These are phyloP conservation scores for Alternaria dauci DNA, from an alignment of 2,329 filamentous ascomycete species.

Conservation along the genomic window DNA sequence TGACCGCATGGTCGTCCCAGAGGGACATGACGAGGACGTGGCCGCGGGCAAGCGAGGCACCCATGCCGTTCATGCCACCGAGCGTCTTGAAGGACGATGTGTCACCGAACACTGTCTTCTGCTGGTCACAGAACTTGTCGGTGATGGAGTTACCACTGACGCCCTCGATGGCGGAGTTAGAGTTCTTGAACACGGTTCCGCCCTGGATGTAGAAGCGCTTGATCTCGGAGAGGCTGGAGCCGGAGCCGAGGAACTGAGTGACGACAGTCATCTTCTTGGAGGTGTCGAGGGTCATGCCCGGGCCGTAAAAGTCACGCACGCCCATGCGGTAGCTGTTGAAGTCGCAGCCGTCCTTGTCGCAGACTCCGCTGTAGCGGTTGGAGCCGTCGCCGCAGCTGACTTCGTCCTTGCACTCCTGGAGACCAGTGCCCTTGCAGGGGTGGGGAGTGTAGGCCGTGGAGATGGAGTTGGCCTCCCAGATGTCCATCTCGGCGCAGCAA, in stretches of 20 bases:
- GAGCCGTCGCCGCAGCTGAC: slow-evolving; percentile 49
- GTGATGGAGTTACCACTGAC: slow-evolving; percentile 64
- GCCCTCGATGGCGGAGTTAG: slow-evolving; percentile 54
- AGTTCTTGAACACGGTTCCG: slow-evolving; percentile 59
- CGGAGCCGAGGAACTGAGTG: slow-evolving; percentile 59
- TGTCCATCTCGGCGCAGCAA: slow-evolving; percentile 75
- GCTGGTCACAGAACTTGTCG: slow-evolving; percentile 63
- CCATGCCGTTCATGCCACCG: slow-evolving; percentile 66
- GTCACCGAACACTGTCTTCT: slow-evolving; percentile 66
- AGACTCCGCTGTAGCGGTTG: slow-evolving; percentile 68
- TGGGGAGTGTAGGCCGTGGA: slow-evolving; percentile 72
- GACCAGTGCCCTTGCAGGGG: slow-evolving; percentile 63
- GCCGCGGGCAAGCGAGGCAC: slow-evolving; percentile 62
- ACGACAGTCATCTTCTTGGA: slow-evolving; percentile 58
- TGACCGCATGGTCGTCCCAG: slow-evolving; percentile 70
- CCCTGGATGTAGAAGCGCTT: slow-evolving; percentile 61
- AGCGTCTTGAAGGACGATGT: slow-evolving; percentile 61
- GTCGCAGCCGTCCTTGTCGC: slow-evolving; percentile 75
- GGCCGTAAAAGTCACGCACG: slow-evolving; percentile 69
- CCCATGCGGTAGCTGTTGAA: slow-evolving; percentile 69
- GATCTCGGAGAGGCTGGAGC: slow-evolving; percentile 56
- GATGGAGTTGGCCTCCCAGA: slow-evolving; percentile 75
- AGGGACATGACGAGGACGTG: slow-evolving; percentile 72
- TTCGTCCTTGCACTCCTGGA: slow-evolving; percentile 62
- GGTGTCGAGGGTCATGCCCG: slow-evolving; percentile 58